Conservation (phyloP, 306 rosid species). For the Echinosophora koreensis region DNA sequence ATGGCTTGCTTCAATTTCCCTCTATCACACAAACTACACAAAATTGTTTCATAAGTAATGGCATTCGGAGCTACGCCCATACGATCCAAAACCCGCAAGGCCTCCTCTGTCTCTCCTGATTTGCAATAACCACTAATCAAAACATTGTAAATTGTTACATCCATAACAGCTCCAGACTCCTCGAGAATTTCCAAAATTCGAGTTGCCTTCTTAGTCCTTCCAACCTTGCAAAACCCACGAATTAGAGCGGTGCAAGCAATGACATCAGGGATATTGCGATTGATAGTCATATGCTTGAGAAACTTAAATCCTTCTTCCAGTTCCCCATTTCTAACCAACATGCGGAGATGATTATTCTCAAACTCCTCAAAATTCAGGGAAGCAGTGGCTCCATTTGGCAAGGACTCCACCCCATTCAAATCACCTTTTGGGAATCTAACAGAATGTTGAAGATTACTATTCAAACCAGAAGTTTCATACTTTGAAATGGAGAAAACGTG, state of each 20-base stretch:
- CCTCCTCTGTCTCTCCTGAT: conserved; percentile 75
- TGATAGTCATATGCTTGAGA: conserved; percentile 64
- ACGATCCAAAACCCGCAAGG: conserved; percentile 67
- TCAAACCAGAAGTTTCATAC: conserved; percentile 54
- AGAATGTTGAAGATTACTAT: conserved; percentile 52
- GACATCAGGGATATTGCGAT: conserved; percentile 68
- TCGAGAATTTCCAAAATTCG: conserved; percentile 70
- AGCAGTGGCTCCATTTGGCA: conserved; percentile 30
- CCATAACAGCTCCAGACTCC: conserved; percentile 73
- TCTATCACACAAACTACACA: conserved; percentile 72
- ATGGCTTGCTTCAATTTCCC: conserved; percentile 76
- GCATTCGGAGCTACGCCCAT: conserved; percentile 78
- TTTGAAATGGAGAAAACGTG: conserved; percentile 55
- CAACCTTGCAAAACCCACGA: conserved; percentile 70
- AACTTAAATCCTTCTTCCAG: conserved; percentile 70
- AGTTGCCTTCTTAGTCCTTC: conserved; percentile 73
- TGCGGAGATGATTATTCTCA: conserved; percentile 60
- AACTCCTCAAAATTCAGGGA: conserved; percentile 63
- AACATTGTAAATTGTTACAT: conserved; percentile 77
- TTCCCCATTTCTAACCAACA: conserved; percentile 72
- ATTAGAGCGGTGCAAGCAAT: conserved; percentile 75
- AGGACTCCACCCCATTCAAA: conserved; percentile 51
- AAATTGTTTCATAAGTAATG: conserved; percentile 71
- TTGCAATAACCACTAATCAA: conserved; percentile 75
- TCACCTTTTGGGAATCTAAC: conserved; percentile 43